phyloP scores from a whole-genome alignment of 2,329 filamentous ascomycete genomes.

The Xylaria sp. region DNA sequence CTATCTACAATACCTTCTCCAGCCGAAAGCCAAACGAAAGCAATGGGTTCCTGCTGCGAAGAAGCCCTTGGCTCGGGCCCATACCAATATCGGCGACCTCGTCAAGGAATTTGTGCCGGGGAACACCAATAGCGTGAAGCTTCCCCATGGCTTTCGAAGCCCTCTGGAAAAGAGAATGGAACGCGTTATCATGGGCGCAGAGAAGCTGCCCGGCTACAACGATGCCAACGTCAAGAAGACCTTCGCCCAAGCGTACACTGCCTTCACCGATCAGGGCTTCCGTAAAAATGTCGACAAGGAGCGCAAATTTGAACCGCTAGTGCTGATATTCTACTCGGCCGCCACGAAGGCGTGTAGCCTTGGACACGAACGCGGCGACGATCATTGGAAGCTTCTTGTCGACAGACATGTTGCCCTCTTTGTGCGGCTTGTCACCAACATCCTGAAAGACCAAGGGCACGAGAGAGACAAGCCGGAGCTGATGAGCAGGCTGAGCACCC shows the following conservation, averaged over 20 bases:
- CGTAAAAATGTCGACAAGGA: conserved; percentile 93
- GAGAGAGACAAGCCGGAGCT: conserved; percentile 84
- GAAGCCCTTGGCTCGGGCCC: conserved; percentile 61
- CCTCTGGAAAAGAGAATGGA: conserved; percentile 72
- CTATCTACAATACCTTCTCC: conserved; percentile 89
- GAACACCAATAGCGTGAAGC: conserved; percentile 54
- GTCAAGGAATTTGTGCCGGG: conserved; percentile 79
- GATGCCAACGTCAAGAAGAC: conserved; percentile 90
- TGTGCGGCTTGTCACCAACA: conserved; percentile 79
- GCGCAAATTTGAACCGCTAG: conserved; percentile 85
- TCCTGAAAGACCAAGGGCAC: conserved; percentile 82
- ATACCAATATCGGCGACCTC: conserved; percentile 80
- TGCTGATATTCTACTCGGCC: conserved; percentile 95
- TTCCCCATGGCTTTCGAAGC: conserved; percentile 57
- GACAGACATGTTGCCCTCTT: conserved; percentile 95
- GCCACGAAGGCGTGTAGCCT: conserved; percentile 85
- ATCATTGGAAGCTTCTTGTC: conserved; percentile 87
- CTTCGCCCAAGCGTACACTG: conserved; percentile 92
- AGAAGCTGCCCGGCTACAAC: conserved; percentile 84
- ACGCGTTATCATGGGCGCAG: conserved; percentile 77
- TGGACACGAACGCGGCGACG: conserved; percentile 75
- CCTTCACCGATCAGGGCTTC: conserved; percentile 86
- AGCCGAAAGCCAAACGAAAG: conserved; percentile 85
- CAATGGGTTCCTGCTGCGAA: conserved; percentile 76
- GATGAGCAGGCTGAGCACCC: conserved; percentile 72